Base-by-base conservation (phyloP, 1,284 basidiomycete species). In the Phlebopus sp. region DNA sequence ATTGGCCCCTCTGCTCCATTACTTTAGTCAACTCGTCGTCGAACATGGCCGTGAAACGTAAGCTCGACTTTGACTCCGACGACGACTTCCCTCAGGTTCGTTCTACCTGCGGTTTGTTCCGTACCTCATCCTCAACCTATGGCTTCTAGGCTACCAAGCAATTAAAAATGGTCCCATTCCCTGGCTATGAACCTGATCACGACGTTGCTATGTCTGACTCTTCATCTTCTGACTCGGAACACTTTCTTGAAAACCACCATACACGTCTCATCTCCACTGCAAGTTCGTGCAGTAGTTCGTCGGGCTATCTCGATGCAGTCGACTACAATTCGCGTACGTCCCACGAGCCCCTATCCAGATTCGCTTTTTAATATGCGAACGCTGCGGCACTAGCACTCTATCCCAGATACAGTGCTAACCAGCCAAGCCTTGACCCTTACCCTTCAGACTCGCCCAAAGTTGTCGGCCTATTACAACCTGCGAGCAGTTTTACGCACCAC, bases 141-240 rank as follows among this genome's bases (percentile, higher is more conserved):
- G 5, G 59, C 55, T 41, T 47, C 25, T 39, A 82, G 78, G 72
- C 75, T 55, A 68, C 72, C 36, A 89, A 90, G 66, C 84, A 88
- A 63, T 55, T 84, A 36, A 88, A 84, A 70, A 74, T 85, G 52
- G 70, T 87, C 50, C 82, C 84, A 37, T 88, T 87, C 66, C 85
- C 86, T 43, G 75, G 79, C 56, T 75, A 71, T 54, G 74, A 79
- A 53, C 63, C 69, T 52, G 81, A 86, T 65, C 67, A 71, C 58
- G 86, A 90, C 60, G 73, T 82, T 51, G 71, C 75, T 57, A 89
- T 90, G 88, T 79, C 76, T 56, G 77, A 79, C 55, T 69, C 65
- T 40, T 70, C 71, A 44, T 66, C 69, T 46, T 76, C 71, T 60
- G 81, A 85, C 56, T 72, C 74, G 62, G 78, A 81, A 52, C 75